Percentiles rank a stretch among this genome's conserved stretches.
Conservation (phyloP, 2,329 filamentous ascomycete species). For the Fusarium subglutinans region DNA sequence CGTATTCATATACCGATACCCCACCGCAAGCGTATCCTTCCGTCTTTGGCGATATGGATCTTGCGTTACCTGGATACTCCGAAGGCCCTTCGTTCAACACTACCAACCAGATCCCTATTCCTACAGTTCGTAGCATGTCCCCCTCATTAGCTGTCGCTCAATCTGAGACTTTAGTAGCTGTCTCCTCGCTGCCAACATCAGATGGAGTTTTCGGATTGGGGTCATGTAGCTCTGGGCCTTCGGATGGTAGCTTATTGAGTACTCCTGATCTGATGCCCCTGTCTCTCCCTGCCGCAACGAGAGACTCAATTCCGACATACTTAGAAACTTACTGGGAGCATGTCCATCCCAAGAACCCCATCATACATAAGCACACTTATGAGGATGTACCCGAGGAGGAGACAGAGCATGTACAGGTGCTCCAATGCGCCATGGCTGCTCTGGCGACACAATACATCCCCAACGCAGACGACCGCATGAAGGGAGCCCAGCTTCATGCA, state of each 20-base stretch:
- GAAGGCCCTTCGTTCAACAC: conserved; percentile 50
- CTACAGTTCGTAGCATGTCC: conserved; percentile 60
- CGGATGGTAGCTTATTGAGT: conserved; percentile 49
- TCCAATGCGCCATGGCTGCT: conserved; percentile 66
- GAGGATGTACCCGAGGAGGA: conserved; percentile 46
- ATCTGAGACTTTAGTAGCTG: conserved; percentile 60
- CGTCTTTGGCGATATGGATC: conserved; percentile 45
- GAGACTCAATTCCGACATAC: conserved; percentile 59
- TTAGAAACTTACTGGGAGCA: conserved; percentile 64
- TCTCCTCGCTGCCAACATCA: conserved; percentile 52
- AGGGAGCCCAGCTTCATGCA: conserved; percentile 61
- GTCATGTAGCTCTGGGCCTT: conserved; percentile 53
- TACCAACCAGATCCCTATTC: conserved; percentile 50
- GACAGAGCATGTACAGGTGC: conserved; percentile 52
- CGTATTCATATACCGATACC: conserved; percentile 42
- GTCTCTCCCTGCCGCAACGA: conserved; percentile 51
- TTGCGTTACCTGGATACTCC: conserved; percentile 49
- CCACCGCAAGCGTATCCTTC: conserved; percentile 47
- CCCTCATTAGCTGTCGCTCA: conserved; percentile 58
- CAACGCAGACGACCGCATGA: conserved; percentile 59
- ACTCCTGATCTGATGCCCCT: conserved; percentile 40
- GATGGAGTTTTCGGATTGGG: conserved; percentile 48
- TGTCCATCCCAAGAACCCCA: conserved; percentile 59
- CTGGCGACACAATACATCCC: conserved; percentile 62
- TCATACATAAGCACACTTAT: conserved; percentile 59